Evolutionary conservation across 805 yeast species (phyloP), one percentile per base, ranked within the genome.

Genomic region (Yamadazyma ubonensis): DNA sequence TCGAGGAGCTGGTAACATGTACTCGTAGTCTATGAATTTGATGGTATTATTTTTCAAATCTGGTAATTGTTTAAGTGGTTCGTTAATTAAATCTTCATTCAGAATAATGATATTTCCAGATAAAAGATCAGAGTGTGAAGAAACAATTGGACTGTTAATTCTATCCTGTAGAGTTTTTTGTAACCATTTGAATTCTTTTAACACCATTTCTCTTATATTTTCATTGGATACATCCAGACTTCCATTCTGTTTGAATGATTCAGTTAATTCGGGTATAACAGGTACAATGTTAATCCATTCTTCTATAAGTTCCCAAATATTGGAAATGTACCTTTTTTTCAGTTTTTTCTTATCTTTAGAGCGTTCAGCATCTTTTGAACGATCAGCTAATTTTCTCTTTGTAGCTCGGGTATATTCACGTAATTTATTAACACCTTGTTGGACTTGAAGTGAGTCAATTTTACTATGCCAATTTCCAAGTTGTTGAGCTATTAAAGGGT

Each of bases 81-180:
- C 29, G 6, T 34, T 30, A 11, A 42, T 20, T 1, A 47, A 11
- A 2, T 30, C 38, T 17, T 62, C 63, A 12, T 63, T 65, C 1
- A 86, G 83, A 1, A 82, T 70, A 17, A 84, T 76, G 23, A 84
- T 75, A 54, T 84, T 84, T 1, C 91, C 93, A n/a, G 83, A 73
- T 20, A 84, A 65, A 35, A 84, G 67, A 54, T 84, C 93, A 49
- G 86, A 79, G 54, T 84, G 93, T 12, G 81, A 74, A 6, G 81
- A 72, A 1, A 83, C 90, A 5, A 57, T 46, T 0, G 82, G 80
- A 2, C 86, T 81, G 21, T 61, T 59, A 12, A 33, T 28, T 5
- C 52, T 36, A 2, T 57, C 59, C 10, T 43, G 48, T 33, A 81
- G 57, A 6, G 65, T 62, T n/a, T 38, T 25, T 46, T 66, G 59